These are phyloP conservation scores for Botrytis tulipae DNA, from an alignment of 2,329 filamentous ascomycete genomes.

Conservation along the genomic window DNA sequence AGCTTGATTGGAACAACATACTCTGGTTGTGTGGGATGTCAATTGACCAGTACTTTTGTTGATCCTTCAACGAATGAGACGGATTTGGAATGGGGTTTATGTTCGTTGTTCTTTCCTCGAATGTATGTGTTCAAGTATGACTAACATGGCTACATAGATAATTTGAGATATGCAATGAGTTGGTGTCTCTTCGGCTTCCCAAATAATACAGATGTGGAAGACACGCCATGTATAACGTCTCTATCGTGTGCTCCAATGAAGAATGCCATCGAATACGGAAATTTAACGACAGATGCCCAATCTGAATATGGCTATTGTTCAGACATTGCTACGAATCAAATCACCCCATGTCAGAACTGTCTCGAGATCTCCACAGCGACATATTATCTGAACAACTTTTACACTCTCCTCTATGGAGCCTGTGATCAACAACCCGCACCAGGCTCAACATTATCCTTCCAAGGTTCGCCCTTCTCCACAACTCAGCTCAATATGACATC, in stretches of 20 bases:
- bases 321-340: constrained; percentile 44
- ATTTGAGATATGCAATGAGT: constrained; percentile 54
- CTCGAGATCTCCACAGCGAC: constrained; percentile 41
- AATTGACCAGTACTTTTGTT: constrained; percentile 47
- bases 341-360: constrained; percentile 50
- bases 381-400: constrained; percentile 55
- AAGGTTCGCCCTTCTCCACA: constrained; percentile 53
- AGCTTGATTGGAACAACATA: constrained; percentile 27
- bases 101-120: constrained; percentile 43
- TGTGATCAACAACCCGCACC: constrained; percentile 52
- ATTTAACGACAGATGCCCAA: constrained; percentile 47
- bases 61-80: constrained; percentile 44
- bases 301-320: constrained; percentile 54
- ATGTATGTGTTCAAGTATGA: not conserved
- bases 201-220: constrained; percentile 43
- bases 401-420: constrained; percentile 44
- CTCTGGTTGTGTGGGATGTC: constrained; percentile 33
- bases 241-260: constrained; percentile 53
- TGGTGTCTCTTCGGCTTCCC: constrained; percentile 55
- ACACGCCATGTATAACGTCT: constrained; percentile 51
- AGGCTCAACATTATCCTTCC: constrained; percentile 49
- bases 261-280: constrained; percentile 48
- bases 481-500: constrained; percentile 50
- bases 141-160: constrained; percentile 45
- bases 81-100: constrained; percentile 55